A percentile compares a stretch with the other conserved stretches of the same genome.
These are phyloP conservation scores for Lizanozyma gosingica DNA, from an alignment of 1,139 yeast genomes.

Conservation along the genomic window DNA sequence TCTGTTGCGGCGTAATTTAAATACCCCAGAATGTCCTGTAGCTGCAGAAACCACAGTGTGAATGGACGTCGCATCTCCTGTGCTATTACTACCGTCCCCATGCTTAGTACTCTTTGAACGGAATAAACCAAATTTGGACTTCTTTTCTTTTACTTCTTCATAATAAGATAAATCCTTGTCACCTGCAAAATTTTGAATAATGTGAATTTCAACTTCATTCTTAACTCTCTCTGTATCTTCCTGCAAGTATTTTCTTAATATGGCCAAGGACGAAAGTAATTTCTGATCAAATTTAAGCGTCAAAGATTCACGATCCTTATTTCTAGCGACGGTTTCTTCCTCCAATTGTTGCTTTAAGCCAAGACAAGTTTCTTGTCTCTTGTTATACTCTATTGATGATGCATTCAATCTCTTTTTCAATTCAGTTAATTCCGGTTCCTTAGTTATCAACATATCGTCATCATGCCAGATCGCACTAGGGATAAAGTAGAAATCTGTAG, in stretches of 20 bases:
- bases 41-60: neutral
- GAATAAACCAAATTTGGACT: conserved; percentile 47
- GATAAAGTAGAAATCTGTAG: conserved; percentile 71
- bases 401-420: conserved; percentile 52
- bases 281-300: conserved; percentile 47
- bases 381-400: conserved; percentile 38
- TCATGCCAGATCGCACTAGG: conserved; percentile 98
- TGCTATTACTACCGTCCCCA: conserved; percentile 6
- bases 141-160: conserved; percentile 38
- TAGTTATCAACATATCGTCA: conserved; percentile 67
- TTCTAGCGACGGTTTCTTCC: conserved; percentile 32
- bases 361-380: conserved; percentile 33
- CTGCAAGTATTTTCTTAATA: conserved; percentile 55
- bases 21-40: neutral
- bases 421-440: conserved; percentile 55
- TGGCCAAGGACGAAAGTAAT: conserved; percentile 44
- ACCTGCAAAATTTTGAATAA: conserved; percentile 80
- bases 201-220: conserved; percentile 81
- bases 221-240: conserved; percentile 68
- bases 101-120: conserved; percentile 13
- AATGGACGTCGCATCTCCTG: conserved; percentile 1
- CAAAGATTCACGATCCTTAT: conserved; percentile 19
- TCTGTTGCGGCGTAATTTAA: conserved; percentile 11
- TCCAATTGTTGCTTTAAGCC: conserved; percentile 44
- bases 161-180: conserved; percentile 56